A percentile compares a stretch with the other conserved stretches of the same genome.
phyloP scores from a whole-genome alignment of 1,139 yeast species.

The Candida gigantensis region DNA sequence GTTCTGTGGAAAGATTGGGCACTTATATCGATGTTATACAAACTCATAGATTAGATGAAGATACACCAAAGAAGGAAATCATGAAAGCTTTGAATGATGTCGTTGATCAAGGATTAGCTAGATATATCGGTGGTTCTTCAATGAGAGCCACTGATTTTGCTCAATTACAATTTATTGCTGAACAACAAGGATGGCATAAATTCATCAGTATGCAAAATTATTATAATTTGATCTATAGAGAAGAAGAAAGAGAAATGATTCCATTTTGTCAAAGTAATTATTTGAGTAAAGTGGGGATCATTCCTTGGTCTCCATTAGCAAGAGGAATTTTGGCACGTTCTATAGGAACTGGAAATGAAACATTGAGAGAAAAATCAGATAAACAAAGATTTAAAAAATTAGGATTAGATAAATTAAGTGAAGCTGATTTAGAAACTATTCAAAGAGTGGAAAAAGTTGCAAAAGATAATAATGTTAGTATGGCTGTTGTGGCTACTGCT shows the following conservation, averaged over 20 bases:
- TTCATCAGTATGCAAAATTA: conserved; percentile 61
- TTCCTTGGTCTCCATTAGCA: conserved; percentile 56
- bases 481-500: conserved; percentile 59
- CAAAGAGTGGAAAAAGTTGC: conserved; percentile 57
- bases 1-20: conserved; percentile 52
- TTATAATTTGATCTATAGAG: conserved; percentile 56
- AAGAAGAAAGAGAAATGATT: conserved; percentile 62
- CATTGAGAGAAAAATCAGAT: conserved; percentile 13
- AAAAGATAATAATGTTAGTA: conserved; percentile 40
- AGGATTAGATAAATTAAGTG: conserved; percentile 13
- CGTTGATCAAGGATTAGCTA: conserved; percentile 46
- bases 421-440: conserved; percentile 39
- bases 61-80: conserved; percentile 48
- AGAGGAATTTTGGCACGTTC: conserved; percentile 51
- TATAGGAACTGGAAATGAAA: conserved; percentile 7
- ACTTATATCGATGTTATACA: conserved; percentile 40
- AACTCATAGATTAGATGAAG: conserved; percentile 41
- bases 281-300: conserved; percentile 45
- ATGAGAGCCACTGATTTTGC: conserved; percentile 6
- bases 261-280: conserved; percentile 40
- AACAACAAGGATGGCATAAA: conserved; percentile 51
- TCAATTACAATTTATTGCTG: conserved; percentile 42
- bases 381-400: conserved; percentile 7
- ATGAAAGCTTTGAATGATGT: conserved; percentile 57
- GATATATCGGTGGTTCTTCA: conserved; percentile 36